Percentiles rank a stretch among this genome's conserved stretches.
Conservation (phyloP, 306 rosid genomes). For the Cucumis cinereus region DNA sequence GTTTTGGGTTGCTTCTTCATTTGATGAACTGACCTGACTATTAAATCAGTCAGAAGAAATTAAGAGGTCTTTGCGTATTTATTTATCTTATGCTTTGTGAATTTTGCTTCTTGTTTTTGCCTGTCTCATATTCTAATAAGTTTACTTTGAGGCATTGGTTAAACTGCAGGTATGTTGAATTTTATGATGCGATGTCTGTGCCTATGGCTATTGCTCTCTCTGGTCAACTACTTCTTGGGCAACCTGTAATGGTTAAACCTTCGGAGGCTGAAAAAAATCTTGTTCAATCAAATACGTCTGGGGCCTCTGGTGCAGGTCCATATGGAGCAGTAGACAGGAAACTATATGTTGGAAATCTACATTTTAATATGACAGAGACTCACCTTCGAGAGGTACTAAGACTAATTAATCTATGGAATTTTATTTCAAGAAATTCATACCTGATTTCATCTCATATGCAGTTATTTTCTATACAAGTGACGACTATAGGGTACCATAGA, state of each 20-base stretch:
- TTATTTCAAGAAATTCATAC: not conserved
- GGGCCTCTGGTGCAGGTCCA: constrained; percentile 64
- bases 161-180: constrained; percentile 94
- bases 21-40: constrained; percentile 16
- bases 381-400: constrained; percentile 73
- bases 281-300: constrained; percentile 69
- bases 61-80: constrained; percentile 81
- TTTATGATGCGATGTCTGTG: constrained; percentile 95
- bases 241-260: constrained; percentile 98
- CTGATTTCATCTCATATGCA: not conserved
- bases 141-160: constrained; percentile 37
- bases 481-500: not conserved
- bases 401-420: not conserved
- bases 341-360: constrained; percentile 90
- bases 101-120: constrained; percentile 33
- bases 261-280: constrained; percentile 99
- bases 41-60: constrained; percentile 79
- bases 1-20: not conserved
- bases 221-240: constrained; percentile 88
- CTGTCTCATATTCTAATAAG: constrained; percentile 26
- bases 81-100: constrained; percentile 72
- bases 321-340: constrained; percentile 94
- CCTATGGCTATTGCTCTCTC: constrained; percentile 99
- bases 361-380: constrained; percentile 95
- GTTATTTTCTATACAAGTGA: not conserved